These are phyloP conservation scores for Capsicum pubescens DNA, from an alignment of 257 asterid species.

Conservation along the genomic window DNA sequence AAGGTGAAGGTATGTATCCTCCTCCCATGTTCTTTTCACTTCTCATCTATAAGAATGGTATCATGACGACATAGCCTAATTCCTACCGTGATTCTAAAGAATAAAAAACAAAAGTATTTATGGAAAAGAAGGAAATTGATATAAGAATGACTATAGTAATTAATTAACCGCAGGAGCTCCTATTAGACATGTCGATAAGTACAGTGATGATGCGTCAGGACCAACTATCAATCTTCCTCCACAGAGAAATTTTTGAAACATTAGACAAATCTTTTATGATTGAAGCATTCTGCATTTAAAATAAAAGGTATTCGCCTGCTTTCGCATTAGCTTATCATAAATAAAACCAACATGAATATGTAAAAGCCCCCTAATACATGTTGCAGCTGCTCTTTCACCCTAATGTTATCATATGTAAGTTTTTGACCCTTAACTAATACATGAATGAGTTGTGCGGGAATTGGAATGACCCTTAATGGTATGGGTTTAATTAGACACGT, in stretches of 20 bases:
- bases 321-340: neutral
- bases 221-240: constrained; percentile 91
- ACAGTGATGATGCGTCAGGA: constrained; percentile 72
- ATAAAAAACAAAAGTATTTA: too few relatives aligned
- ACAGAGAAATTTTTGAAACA: constrained; percentile 68
- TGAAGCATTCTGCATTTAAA: neutral
- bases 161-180: constrained; percentile 61
- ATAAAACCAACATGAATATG: constrained; percentile 6
- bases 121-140: too few relatives aligned
- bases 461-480: neutral
- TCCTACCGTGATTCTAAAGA: too few relatives aligned
- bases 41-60: too few relatives aligned
- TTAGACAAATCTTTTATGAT: constrained; percentile 3
- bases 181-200: constrained; percentile 63
- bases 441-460: too few relatives aligned
- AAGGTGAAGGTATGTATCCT: too few relatives aligned
- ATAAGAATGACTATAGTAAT: too few relatives aligned
- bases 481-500: neutral
- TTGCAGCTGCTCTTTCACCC: neutral
- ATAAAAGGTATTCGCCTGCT: neutral
- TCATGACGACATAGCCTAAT: too few relatives aligned
- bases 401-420: neutral
- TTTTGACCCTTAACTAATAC: too few relatives aligned
- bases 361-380: neutral
- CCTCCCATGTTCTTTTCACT: too few relatives aligned